Percentiles rank a stretch among this genome's conserved stretches.
phyloP scores from a whole-genome alignment of 345 rosid genomes.

The Nasturtium officinale region DNA sequence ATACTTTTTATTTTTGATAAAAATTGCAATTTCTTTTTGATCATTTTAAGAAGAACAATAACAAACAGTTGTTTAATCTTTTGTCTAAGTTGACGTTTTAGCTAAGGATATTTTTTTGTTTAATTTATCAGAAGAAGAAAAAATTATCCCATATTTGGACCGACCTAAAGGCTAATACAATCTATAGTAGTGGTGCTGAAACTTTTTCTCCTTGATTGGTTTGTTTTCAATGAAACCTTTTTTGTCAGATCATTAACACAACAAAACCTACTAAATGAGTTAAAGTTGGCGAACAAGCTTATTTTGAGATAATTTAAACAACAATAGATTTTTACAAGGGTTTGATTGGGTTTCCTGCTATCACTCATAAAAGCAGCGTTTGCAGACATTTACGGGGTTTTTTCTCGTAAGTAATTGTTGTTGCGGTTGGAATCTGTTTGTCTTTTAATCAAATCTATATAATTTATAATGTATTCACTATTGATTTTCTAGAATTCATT shows the following conservation, averaged over 20 bases:
- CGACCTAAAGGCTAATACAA: background rate
- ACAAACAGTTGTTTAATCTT: background rate
- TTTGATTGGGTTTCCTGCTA: too few relatives aligned
- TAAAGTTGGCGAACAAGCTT: background rate
- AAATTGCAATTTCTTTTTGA: background rate
- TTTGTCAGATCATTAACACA: background rate
- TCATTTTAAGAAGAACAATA: background rate
- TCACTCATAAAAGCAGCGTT: too few relatives aligned
- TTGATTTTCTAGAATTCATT: too few relatives aligned
- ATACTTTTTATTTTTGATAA: background rate
- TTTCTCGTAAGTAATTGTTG: too few relatives aligned
- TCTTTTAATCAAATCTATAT: too few relatives aligned
- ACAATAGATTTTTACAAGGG: too few relatives aligned
- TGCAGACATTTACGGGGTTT: too few relatives aligned
- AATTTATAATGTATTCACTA: too few relatives aligned
- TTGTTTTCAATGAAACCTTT: background rate
- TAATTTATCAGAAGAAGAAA: background rate
- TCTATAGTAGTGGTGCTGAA: constrained; percentile 13
- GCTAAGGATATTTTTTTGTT: background rate
- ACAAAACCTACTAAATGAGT: background rate
- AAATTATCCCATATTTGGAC: background rate
- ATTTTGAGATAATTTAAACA: background rate
- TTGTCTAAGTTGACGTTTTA: background rate
- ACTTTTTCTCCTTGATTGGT: background rate
- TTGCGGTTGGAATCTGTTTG: too few relatives aligned